A percentile compares a stretch with the other conserved stretches of the same genome.
Evolutionary conservation across 148 eudicot species (phyloP).

Genomic region (Silene uniflora): DNA sequence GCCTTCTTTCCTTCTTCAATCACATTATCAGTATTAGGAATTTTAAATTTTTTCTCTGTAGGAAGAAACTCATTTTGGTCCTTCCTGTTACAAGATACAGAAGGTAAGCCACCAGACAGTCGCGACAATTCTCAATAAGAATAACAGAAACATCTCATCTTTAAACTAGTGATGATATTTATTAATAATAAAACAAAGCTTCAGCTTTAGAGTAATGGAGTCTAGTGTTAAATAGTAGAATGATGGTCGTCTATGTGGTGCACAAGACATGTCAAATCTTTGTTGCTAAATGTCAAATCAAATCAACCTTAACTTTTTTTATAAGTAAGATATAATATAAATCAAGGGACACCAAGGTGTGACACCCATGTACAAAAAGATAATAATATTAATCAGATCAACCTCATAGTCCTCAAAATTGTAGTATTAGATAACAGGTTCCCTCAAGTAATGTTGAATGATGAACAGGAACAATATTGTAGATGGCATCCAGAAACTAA

Average conservation of each 20-base stretch:
- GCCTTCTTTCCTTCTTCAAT: conserved; percentile 88
- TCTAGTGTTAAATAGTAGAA: neutral
- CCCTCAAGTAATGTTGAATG: neutral
- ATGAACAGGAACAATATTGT: neutral
- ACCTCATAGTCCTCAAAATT: neutral
- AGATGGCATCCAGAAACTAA: neutral
- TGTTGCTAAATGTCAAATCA: conserved; percentile 3
- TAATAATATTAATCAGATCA: neutral
- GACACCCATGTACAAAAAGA: neutral
- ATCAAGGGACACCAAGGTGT: neutral
- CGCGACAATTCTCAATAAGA: neutral
- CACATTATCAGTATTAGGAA: conserved; percentile 68
- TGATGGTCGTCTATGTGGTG: neutral
- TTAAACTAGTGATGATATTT: neutral
- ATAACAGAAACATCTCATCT: neutral
- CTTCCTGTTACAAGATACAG: conserved; percentile 40
- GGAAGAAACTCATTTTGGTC: conserved; percentile 60
- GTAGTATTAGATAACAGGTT: neutral
- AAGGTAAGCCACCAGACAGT: conserved; percentile 3
- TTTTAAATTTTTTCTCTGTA: conserved; percentile 51
- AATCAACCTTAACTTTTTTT: neutral
- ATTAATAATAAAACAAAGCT: neutral
- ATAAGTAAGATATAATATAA: neutral
- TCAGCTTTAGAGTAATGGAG: neutral
- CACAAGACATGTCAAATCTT: neutral